Evolutionary conservation across 108 stramenopile genomes (phyloP).

Genomic region (Cyclotella kingstonii): DNA sequence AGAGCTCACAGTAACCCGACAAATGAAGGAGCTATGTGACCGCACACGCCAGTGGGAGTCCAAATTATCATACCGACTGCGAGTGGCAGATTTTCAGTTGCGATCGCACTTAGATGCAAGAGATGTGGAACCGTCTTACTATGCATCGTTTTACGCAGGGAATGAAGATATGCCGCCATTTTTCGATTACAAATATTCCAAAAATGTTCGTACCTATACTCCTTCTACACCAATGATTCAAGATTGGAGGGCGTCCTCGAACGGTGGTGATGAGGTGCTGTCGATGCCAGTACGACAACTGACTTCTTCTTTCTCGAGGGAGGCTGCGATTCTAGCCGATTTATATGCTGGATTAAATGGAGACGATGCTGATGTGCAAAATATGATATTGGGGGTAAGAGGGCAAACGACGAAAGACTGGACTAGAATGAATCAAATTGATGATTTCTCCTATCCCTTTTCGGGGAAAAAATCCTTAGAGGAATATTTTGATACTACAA

Average conservation of each 20-base stretch:
- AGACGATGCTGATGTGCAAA: constrained; percentile 43
- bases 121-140: constrained; percentile 55
- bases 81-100: constrained; percentile 30
- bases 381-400: constrained; percentile 30
- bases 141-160: constrained; percentile 36
- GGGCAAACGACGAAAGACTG: no score
- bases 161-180: constrained; percentile 34
- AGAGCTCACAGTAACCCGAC: constrained; percentile 43
- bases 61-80: constrained; percentile 52
- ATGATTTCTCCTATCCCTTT: no score
- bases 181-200: constrained; percentile 36
- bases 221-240: constrained; percentile 63
- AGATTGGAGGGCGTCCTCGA: constrained; percentile 35
- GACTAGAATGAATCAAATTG: no score
- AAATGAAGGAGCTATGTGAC: constrained; percentile 54
- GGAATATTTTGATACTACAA: background rate
- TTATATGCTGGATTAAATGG: constrained; percentile 42
- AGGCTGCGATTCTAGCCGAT: constrained; percentile 45
- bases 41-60: constrained; percentile 79
- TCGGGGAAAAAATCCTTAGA: constrained; percentile 2
- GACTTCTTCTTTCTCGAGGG: constrained; percentile 17
- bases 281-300: constrained; percentile 10
- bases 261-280: constrained; percentile 2
- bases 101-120: constrained; percentile 52
- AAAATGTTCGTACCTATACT: constrained; percentile 38